phyloP scores from a whole-genome alignment of 2,329 filamentous ascomycete species.

The Botrytis paeoniae region DNA sequence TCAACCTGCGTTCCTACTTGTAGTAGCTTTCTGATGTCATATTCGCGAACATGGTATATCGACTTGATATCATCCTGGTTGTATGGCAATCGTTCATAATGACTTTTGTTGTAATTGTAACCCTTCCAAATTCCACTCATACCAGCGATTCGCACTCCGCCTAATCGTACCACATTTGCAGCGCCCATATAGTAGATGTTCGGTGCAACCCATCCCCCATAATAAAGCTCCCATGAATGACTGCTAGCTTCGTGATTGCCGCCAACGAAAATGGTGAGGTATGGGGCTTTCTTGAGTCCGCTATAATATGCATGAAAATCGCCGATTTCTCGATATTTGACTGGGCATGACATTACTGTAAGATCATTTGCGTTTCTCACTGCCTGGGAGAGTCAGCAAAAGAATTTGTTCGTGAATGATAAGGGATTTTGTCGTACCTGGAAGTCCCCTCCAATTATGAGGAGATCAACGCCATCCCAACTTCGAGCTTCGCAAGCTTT shows the following conservation, averaged over 20 bases:
- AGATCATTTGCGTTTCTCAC: conserved; percentile 86
- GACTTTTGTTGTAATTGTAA: conserved; percentile 78
- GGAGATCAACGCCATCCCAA: conserved; percentile 80
- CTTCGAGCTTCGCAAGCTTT: conserved; percentile 65
- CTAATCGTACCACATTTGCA: conserved; percentile 81
- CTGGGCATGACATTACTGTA: conserved; percentile 82
- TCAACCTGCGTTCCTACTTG: conserved; percentile 85
- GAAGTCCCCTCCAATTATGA: conserved; percentile 96
- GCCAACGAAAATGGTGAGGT: conserved; percentile 86
- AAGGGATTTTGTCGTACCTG: conserved; percentile 53
- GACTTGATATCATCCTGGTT: conserved; percentile 70
- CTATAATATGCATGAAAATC: conserved; percentile 96
- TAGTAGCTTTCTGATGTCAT: conserved; percentile 87
- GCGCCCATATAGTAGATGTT: conserved; percentile 97
- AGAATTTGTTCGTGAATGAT: neutral
- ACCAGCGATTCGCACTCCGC: conserved; percentile 81
- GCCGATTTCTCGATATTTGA: conserved; percentile 81
- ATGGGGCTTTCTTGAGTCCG: conserved; percentile 72
- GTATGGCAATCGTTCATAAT: conserved; percentile 85
- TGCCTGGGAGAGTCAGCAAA: conserved; percentile 50
- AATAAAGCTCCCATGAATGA: conserved; percentile 87
- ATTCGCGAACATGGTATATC: conserved; percentile 85
- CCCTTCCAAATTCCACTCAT: conserved; percentile 95
- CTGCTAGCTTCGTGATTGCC: conserved; percentile 95
- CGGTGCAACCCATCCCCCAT: conserved; percentile 94